Evolutionary conservation across 2,329 filamentous ascomycete genomes (phyloP), one percentile per base, ranked within the genome.

Genomic region (Fusarium kyushuense): DNA sequence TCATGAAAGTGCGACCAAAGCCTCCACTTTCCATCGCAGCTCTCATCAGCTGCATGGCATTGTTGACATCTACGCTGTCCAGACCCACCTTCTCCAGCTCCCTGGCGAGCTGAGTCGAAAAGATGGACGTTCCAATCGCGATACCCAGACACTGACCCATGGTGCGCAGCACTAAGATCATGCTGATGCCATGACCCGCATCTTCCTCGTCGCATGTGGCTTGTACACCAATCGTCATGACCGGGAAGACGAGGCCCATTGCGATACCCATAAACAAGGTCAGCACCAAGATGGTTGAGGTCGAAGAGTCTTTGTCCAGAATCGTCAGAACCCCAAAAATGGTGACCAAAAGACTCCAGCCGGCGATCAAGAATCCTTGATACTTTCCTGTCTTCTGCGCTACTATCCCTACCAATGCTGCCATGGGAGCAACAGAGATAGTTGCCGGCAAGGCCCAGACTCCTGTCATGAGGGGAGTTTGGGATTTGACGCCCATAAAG

Each of bases 211-310:
- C 33, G 9, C 67, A 70, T 6, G 67, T 73, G 10, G 89, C 89
- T 76, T 92, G 90, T 25, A 91, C 84, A 2, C 86, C 84, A 33
- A 90, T 85, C 0, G 81, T 83, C 78, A 90, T 86, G n/a, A 84
- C 81, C 0, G 90, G 86, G 76, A 91, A 90, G 8, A 92, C 79
- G 55, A 91, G 83, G 3, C 90, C 90, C 4, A 87, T 83, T 16
- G 89, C 89, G 6, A 90, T 54, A 1, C 89, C 89, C 14, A 86
- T 78, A 19, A 88, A 80, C 8, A 91, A 74, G 70, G 87, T 89
- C 43, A 92, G 78, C 71, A 89, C 86, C 54, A 92, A 79, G 85
- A 89, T 90, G 21, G 79, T 77, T 0, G 80, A 77, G 4, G 86
- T 82, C 3, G 81, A 80, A 3, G 87, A 89, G 12, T 83, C 52